These are phyloP conservation scores for Cryptococcus sp. DNA, from an alignment of 1,284 basidiomycete genomes.

Conservation along the genomic window DNA sequence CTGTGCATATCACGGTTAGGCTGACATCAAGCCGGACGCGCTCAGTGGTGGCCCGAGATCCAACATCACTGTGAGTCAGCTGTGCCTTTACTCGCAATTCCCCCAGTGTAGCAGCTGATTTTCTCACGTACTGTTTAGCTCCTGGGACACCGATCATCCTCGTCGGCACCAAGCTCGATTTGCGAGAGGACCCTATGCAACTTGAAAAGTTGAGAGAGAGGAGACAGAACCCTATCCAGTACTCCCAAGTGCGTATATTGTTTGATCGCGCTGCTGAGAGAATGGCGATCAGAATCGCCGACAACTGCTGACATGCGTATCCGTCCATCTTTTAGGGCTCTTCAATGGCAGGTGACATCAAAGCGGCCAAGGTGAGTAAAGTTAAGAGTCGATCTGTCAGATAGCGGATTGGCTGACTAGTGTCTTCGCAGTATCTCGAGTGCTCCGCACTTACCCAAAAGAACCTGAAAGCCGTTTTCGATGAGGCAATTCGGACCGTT, in stretches of 20 bases:
- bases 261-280: neutral
- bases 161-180: conserved; percentile 96
- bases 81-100: no score
- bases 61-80: conserved; percentile 47
- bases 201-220: conserved; percentile 93
- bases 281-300: no score
- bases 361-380: conserved; percentile 46
- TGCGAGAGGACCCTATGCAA: conserved; percentile 89
- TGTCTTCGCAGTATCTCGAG: conserved; percentile 39
- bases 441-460: conserved; percentile 87
- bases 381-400: neutral
- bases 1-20: neutral
- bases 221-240: conserved; percentile 91
- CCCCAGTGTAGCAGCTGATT: neutral
- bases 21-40: conserved; percentile 1
- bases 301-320: neutral
- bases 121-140: conserved; percentile 60
- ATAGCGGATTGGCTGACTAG: neutral
- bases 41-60: conserved; percentile 55
- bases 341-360: conserved; percentile 86
- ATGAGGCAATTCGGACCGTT: conserved; percentile 81
- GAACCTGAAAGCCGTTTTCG: conserved; percentile 94
- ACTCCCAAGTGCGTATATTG: conserved; percentile 49
- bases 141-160: conserved; percentile 92
- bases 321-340: conserved; percentile 65